These are phyloP conservation scores for Phallus indusiatus DNA, from an alignment of 768 basidiomycete genomes.

Conservation along the genomic window DNA sequence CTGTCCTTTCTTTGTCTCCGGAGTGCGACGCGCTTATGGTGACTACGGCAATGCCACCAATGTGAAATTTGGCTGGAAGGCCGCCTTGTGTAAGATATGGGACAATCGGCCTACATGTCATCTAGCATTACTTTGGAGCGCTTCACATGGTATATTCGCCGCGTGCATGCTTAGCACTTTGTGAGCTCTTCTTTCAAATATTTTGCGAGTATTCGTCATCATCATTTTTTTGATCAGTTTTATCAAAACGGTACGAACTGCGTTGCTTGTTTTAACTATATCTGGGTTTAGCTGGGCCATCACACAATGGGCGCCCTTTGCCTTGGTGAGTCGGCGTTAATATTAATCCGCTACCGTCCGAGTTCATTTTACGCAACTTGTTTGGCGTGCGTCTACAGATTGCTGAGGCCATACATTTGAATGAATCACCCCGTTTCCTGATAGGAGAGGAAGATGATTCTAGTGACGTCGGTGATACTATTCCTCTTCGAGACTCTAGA, in stretches of 20 bases:
- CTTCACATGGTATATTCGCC: constrained; percentile 66
- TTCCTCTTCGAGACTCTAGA: constrained; percentile 32
- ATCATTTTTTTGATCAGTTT: constrained; percentile 38
- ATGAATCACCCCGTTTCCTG: background rate
- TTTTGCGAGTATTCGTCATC: background rate
- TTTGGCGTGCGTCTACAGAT: constrained; percentile 11
- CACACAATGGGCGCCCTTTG: constrained; percentile 88
- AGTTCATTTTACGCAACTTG: background rate
- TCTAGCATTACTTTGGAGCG: constrained; percentile 67
- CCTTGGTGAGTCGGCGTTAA: constrained; percentile 46
- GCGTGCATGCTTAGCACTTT: constrained; percentile 73
- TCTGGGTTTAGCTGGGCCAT: constrained; percentile 93
- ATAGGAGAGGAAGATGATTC: constrained; percentile 6
- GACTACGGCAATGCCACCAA: background rate
- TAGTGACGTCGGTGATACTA: constrained; percentile 17
- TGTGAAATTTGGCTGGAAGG: constrained; percentile 8
- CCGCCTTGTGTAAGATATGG: background rate
- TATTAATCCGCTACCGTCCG: background rate
- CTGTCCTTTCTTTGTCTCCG: constrained; percentile 53
- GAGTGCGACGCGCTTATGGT: background rate
- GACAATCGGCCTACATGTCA: constrained; percentile 19
- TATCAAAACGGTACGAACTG: constrained; percentile 56
- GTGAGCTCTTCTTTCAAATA: constrained; percentile 37
- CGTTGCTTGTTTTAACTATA: constrained; percentile 65
- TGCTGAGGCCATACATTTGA: constrained; percentile 11